These are phyloP conservation scores for Thalassiosira mediterranea DNA, from an alignment of 352 stramenopile genomes.

Conservation along the genomic window DNA sequence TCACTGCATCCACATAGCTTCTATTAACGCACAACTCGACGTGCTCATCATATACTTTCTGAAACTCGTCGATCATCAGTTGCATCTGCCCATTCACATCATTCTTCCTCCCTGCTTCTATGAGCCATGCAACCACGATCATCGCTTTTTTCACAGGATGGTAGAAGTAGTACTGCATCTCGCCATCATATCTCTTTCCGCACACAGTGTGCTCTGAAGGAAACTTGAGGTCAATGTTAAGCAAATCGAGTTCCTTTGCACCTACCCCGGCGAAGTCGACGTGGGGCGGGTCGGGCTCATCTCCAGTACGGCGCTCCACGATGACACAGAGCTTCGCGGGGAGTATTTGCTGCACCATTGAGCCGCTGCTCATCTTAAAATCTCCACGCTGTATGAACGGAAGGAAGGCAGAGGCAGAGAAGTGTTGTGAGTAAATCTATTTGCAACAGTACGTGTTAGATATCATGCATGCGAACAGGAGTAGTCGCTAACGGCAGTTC, in stretches of 20 bases:
- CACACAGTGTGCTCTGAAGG: constrained; percentile 72
- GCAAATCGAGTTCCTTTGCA: constrained; percentile 29
- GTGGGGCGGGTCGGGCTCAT: constrained; percentile 65
- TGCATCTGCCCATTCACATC: constrained; percentile 69
- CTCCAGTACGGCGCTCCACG: constrained; percentile 41
- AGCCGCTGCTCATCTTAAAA: constrained; percentile 41
- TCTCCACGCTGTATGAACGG: constrained; percentile 37
- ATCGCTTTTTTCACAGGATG: constrained; percentile 53
- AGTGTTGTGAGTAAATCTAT: not conserved
- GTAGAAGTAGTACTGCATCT: constrained; percentile 80
- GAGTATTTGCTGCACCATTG: constrained; percentile 51
- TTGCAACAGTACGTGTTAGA: too few relatives aligned
- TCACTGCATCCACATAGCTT: not conserved
- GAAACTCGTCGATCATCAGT: constrained; percentile 68
- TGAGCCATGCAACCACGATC: constrained; percentile 30
- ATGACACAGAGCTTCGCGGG: constrained; percentile 32
- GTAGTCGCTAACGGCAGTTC: too few relatives aligned
- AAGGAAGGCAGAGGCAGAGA: not conserved
- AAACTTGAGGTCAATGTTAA: constrained; percentile 82
- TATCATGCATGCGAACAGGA: too few relatives aligned
- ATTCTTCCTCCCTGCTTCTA: constrained; percentile 21
- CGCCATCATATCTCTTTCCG: constrained; percentile 66
- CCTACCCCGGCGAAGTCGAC: constrained; percentile 58
- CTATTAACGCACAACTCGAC: constrained; percentile 19
- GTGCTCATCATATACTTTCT: constrained; percentile 65